Base-by-base conservation (phyloP, 2,329 filamentous ascomycete species). In the Purpureocillium takamizusanense region DNA sequence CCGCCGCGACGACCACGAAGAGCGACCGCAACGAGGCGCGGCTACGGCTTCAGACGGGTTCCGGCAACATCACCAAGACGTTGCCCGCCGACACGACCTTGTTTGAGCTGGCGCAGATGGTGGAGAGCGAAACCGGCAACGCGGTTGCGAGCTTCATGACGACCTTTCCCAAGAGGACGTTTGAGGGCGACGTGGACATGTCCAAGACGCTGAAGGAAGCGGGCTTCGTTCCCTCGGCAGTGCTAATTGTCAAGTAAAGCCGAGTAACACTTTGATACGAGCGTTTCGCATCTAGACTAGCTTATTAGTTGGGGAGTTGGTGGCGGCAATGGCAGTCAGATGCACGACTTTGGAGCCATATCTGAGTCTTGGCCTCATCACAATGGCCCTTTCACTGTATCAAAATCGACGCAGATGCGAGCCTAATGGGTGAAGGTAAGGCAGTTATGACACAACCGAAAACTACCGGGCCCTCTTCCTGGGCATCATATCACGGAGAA, bases 171-270 rank as follows among this genome's bases (percentile, higher is more conserved):
- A 79, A 77, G 54, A 95, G 95, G 69, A 76, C 78, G 0, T 97
- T 83, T 46, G 66, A 68, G 59, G 81, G 69, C 15, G 59, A 70
- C 46, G 49, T 75, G 7, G 92, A 94, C 57, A 88, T 95, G 53
- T 86, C 86, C 28, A 83, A 92, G 72, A 92, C 89, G 5, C 63
- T 98, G 40, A 94, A 94, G 65, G 92, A 98, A 62, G 84, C 90
- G 13, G 90, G 89, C 0, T 65, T 95, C 43, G 81, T 90, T 4
- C 92, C 92, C 6, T 95, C 86, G 45, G 88, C 89, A n/a, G 89
- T 86, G 34, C 66, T 98, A 50, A 80, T 94, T 51, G 78, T 94
- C 23, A 74, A 76, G 50, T 80, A 65, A 47, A 38, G 7, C 21
- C 7, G 10, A 31, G n/a, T n/a, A n/a, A n/a, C n/a, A n/a, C n/a